A percentile compares a stretch with the other conserved stretches of the same genome.
Evolutionary conservation across 495 filamentous ascomycete genomes (phyloP).

Genomic region (Recurvomyces mirabilis): DNA sequence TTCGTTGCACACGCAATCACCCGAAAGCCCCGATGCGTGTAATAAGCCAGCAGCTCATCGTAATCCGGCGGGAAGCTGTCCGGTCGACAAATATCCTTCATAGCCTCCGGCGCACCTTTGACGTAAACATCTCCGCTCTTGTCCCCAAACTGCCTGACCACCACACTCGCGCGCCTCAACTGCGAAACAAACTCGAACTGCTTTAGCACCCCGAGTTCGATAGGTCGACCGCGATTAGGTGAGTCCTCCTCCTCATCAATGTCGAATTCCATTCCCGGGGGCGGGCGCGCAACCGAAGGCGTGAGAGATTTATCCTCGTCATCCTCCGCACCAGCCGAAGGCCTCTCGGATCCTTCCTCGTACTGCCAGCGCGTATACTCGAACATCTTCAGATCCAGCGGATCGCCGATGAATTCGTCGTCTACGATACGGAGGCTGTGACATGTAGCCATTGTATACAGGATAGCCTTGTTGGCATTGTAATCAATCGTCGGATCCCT

Average conservation of each 20-base stretch:
- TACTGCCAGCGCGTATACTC: constrained; percentile 91
- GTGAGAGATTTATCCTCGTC: constrained; percentile 56
- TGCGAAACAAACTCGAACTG: constrained; percentile 95
- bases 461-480: constrained; percentile 53
- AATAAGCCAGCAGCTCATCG: constrained; percentile 73
- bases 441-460: constrained; percentile 96
- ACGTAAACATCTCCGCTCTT: constrained; percentile 75
- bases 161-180: constrained; percentile 83
- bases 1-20: constrained; percentile 96
- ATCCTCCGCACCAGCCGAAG: constrained; percentile 42
- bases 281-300: constrained; percentile 78
- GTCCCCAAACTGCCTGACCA: constrained; percentile 76
- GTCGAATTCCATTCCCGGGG: constrained; percentile 46
- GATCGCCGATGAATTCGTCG: constrained; percentile 81
- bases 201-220: constrained; percentile 80
- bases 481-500: constrained; percentile 47
- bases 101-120: constrained; percentile 93
- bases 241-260: constrained; percentile 34
- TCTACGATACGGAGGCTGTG: constrained; percentile 84
- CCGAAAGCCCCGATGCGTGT: constrained; percentile 89
- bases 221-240: constrained; percentile 28
- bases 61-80: constrained; percentile 81
- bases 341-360: constrained; percentile 64
- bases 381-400: constrained; percentile 97
- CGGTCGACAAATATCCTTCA: constrained; percentile 78